Evolutionary conservation across 768 basidiomycete species (phyloP).

Genomic region (Phallus indusiatus): DNA sequence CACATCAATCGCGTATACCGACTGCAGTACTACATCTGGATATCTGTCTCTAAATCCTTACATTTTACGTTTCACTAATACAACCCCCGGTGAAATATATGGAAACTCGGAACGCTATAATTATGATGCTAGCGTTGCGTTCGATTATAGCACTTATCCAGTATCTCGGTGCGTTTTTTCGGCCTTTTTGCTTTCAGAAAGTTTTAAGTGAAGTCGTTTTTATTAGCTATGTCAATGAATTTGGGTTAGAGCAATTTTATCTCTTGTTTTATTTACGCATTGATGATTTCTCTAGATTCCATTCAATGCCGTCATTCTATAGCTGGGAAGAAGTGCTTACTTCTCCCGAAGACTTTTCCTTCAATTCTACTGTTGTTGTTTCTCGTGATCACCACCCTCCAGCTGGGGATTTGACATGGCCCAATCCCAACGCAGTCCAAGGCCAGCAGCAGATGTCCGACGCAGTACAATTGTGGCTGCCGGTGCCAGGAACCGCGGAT

Average conservation of each 20-base stretch:
- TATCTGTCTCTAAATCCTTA: conserved; percentile 51
- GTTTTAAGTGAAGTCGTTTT: background rate
- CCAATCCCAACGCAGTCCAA: conserved; percentile 44
- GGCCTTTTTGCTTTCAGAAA: background rate
- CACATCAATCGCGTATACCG: conserved; percentile 47
- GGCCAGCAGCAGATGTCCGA: conserved; percentile 45
- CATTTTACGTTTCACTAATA: conserved; percentile 39
- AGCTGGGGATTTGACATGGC: conserved; percentile 40
- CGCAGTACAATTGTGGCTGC: conserved; percentile 47
- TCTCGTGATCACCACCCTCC: conserved; percentile 51
- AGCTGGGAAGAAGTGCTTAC: conserved; percentile 48
- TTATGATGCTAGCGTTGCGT: conserved; percentile 42
- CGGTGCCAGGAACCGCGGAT: conserved; percentile 37
- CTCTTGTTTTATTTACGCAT: background rate
- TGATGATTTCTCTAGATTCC: conserved; percentile 30
- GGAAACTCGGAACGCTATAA: conserved; percentile 50
- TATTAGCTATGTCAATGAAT: conserved; percentile 47
- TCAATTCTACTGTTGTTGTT: conserved; percentile 48
- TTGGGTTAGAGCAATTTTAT: conserved; percentile 30
- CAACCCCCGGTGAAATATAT: conserved; percentile 43
- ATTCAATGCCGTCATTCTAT: conserved; percentile 56
- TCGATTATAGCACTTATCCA: conserved; percentile 45
- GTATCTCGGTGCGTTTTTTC: conserved; percentile 29
- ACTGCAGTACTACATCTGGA: conserved; percentile 49
- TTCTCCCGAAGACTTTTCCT: conserved; percentile 41